Evolutionary conservation across 176 grass and related monocot genomes (phyloP), one percentile per base, ranked within the genome.

Genomic region (Thalia dealbata): DNA sequence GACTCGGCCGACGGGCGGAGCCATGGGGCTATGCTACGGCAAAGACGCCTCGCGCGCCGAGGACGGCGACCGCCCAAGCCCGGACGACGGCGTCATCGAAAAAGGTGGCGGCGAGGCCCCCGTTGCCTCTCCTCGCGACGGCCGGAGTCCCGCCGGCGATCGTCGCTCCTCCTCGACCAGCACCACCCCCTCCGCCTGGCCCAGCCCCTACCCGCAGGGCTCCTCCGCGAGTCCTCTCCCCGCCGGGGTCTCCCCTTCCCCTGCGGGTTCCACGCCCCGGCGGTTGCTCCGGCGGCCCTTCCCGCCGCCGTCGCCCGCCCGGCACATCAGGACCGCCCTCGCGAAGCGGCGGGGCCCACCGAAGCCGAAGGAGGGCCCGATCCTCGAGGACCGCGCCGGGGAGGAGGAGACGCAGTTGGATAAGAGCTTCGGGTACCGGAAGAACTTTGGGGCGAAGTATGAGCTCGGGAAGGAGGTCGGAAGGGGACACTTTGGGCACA

Each of bases 381-480:
- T 99, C 18, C 95, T 87, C 14, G 95, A 99, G 73, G 95, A 99
- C 24, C 85, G 70, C 11, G 81, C 50, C 10, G 78, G 63, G 10
- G 90, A 91, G 68, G 84, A 76, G 62, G 95, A 99, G 67, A 76
- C 83, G n/a, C 95, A 87, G 16, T 45, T 99, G 38, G 95, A 93
- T 80, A 99, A 99, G 79, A 91, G 76, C 19, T 99, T 99, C 6
- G 95, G 90, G 24, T 99, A 91, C 72, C 78, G 67, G 1, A 99
- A 88, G 72, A 93, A 91, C 76, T 93, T 99, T 63, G 95, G 90
- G 52, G 87, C 95, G 55, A 99, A 91, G 77, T 99, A 91, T 43
- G 95, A 99, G 71, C 84, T 93, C 50, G 95, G 90, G 71, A 99
- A 99, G 90, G 95, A 99, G 87, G 87, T 99, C 6, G 95, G 95